Evolutionary conservation across 805 yeast species (phyloP), one percentile per base, ranked within the genome.

Genomic region (Phaffomyces thermotolerans): DNA sequence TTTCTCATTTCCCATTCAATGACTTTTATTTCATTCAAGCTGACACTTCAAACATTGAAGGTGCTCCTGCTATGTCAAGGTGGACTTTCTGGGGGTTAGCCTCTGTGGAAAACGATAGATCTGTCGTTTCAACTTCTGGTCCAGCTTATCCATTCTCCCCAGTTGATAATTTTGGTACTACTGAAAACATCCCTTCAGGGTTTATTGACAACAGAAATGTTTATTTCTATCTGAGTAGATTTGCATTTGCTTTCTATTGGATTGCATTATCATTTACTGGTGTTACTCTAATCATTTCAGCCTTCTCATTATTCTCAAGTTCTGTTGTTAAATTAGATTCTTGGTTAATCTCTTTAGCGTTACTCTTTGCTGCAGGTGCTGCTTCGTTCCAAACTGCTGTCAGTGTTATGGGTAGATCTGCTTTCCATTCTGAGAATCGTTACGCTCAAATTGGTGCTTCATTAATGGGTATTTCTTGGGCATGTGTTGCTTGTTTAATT

Each of bases 1-100:
- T 79, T 29, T 60, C 71, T 49, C 62, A 67, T 49, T 74, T 63
- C 68, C 88, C 90, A 24, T 69, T 84, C 52, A 68, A 81, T 62
- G 65, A 64, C 29, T 82, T 84, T 55, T 84, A 79, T 64, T 81
- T 88, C 87, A 57, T 84, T 32, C 68, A 75, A 60, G 90, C 81
- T 40, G 81, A 83, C 57, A 84, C 91, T 40, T 64, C 78, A 3
- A 59, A 59, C 37, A 77, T 82, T 44, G 47, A 68, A 4, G 60
- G 68, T 36, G 82, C 84, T 8, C 61, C 68, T 20, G 61, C 60
- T 32, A 54, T 68, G 39, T 67, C 87, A n/a, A 78, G 85, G 55
- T 84, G 90, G 90, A 82, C 90, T 2, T 83, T 78, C 68, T 84
- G 91, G 91, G 90, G 91, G 52, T 72, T 82, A 37, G 80, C 87